Conservation (phyloP, 1,284 basidiomycete species). For the Microbotryum intermedium region DNA sequence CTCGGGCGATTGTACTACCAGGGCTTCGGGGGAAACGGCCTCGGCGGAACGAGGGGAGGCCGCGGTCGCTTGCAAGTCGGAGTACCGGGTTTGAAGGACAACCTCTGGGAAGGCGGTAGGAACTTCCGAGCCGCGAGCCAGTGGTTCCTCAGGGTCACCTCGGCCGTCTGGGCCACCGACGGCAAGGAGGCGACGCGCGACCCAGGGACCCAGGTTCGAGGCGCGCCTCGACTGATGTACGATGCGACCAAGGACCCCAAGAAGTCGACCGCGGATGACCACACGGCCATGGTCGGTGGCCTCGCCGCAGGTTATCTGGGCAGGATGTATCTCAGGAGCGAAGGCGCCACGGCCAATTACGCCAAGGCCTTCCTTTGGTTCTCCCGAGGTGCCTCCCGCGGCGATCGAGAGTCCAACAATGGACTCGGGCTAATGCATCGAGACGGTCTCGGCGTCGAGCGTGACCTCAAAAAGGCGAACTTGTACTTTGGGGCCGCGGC, state of each 20-base stretch:
- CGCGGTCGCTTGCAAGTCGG: constrained; percentile 41
- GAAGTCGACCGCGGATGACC: constrained; percentile 39
- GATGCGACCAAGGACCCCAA: constrained; percentile 32
- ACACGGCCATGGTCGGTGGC: constrained; percentile 58
- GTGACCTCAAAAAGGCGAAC: constrained; percentile 49
- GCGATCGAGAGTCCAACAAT: constrained; percentile 79
- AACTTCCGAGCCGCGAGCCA: constrained; percentile 64
- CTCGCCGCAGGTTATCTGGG: constrained; percentile 78
- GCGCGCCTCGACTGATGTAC: constrained; percentile 44
- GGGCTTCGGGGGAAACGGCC: constrained; percentile 82
- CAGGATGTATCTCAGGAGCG: constrained; percentile 86
- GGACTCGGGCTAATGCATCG: constrained; percentile 84
- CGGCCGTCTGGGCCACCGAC: constrained; percentile 61
- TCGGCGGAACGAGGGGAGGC: constrained; percentile 53
- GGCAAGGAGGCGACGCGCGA: constrained; percentile 17
- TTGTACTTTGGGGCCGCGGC: constrained; percentile 70
- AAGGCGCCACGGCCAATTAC: constrained; percentile 70
- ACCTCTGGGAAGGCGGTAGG: constrained; percentile 30
- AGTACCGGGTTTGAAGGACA: constrained; percentile 14
- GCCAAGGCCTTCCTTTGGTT: constrained; percentile 85
- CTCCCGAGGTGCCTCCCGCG: constrained; percentile 57
- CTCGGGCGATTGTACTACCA: constrained; percentile 90
- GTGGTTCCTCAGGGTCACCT: constrained; percentile 74
- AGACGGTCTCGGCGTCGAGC: constrained; percentile 70
- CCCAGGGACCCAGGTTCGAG: background rate